phyloP scores from a whole-genome alignment of 805 yeast species.

The Candida caryicola region DNA sequence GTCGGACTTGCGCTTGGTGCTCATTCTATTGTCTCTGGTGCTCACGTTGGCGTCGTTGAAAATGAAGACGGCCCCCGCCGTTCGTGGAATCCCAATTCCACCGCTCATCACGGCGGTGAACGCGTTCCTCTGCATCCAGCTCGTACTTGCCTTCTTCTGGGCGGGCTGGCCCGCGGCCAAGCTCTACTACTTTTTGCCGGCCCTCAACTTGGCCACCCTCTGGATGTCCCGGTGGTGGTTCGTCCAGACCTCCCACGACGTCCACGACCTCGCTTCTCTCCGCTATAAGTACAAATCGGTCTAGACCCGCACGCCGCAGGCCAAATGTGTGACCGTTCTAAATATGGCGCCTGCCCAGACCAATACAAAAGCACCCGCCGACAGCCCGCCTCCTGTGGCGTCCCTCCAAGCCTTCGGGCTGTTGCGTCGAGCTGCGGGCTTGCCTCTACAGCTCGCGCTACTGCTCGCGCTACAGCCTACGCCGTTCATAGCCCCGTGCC shows the following conservation, averaged over 20 bases:
- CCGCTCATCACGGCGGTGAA: slow-evolving; percentile 6
- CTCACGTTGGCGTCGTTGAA: slow-evolving; percentile 7
- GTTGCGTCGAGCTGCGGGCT: too few relatives aligned
- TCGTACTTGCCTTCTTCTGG: slow-evolving; percentile 4
- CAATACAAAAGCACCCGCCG: too few relatives aligned
- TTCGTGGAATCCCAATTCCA: background rate
- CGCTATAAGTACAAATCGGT: slow-evolving; percentile 24
- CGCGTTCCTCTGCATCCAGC: slow-evolving; percentile 14
- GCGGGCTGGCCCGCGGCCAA: slow-evolving; percentile 3
- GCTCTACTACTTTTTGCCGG: slow-evolving; percentile 16
- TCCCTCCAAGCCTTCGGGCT: too few relatives aligned
- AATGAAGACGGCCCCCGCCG: background rate
- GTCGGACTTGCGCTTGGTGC: slow-evolving; percentile 4
- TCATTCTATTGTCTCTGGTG: slow-evolving; percentile 7
- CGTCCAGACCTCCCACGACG: slow-evolving; percentile 8
- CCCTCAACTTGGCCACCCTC: slow-evolving; percentile 15
- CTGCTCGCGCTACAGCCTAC: too few relatives aligned
- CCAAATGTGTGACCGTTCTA: too few relatives aligned
- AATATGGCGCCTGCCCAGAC: too few relatives aligned
- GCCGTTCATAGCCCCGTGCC: too few relatives aligned
- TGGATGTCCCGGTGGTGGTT: slow-evolving; percentile 16
- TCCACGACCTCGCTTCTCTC: slow-evolving; percentile 13
- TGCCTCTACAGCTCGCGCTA: too few relatives aligned
- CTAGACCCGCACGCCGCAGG: too few relatives aligned
- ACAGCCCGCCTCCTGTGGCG: too few relatives aligned